Evolutionary conservation across 148 eudicot genomes (phyloP).

Genomic region (Cornus florida): DNA sequence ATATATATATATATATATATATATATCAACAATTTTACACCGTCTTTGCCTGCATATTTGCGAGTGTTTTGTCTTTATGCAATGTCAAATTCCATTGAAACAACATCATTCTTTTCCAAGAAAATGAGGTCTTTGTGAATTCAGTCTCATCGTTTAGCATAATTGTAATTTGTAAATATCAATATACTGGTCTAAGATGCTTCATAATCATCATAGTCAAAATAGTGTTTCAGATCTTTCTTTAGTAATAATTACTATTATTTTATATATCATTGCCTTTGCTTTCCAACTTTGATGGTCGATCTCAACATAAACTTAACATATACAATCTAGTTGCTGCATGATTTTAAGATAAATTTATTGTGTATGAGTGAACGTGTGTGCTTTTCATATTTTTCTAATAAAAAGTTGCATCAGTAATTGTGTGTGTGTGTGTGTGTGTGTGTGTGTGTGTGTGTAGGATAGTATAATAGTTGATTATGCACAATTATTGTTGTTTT

Average conservation of each 20-base stretch:
- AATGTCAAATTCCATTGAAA: not conserved
- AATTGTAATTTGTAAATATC: too few species aligned
- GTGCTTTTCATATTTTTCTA: not conserved
- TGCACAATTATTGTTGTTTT: slow-evolving; percentile 2
- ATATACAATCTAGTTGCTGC: too few species aligned
- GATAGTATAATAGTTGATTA: not conserved
- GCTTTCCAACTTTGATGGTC: not conserved
- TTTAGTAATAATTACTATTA: not conserved
- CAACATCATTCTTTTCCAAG: not conserved
- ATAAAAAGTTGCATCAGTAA: not conserved
- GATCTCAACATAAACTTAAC: too few species aligned
- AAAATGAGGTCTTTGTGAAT: not conserved
- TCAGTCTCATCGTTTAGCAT: not conserved
- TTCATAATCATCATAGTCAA: not conserved
- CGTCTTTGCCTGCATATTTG: too few species aligned
- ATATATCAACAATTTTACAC: too few species aligned
- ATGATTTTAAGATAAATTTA: too few species aligned
- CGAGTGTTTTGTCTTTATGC: too few species aligned
- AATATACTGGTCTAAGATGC: not conserved
- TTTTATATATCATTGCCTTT: not conserved
- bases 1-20: too few species aligned
- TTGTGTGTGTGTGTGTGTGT: too few species aligned
- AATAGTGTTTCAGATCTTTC: not conserved
- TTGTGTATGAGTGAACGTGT: not conserved
- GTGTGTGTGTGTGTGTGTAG: too few species aligned